Base-by-base conservation (phyloP, 2,329 filamentous ascomycete species). In the Aspergillus carbonarius region DNA sequence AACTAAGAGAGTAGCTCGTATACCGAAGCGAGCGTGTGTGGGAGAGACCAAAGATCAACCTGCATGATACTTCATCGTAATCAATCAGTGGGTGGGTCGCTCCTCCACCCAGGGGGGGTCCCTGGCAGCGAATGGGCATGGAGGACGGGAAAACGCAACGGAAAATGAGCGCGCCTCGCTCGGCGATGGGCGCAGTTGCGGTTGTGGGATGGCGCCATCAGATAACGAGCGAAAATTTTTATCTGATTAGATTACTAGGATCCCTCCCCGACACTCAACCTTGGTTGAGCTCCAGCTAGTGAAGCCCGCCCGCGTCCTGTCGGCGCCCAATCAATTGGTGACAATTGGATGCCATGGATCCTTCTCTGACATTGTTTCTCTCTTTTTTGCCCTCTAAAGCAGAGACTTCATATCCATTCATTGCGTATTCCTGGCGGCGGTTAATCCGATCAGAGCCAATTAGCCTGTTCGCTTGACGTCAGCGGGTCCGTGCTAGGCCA, bases 241-340 rank as follows among this genome's bases (percentile, higher is more conserved):
- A 66, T 66, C 64, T 63, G 63, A 66, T 65, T 58, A 64, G 64
- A 66, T 66, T 63, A 66, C 62, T 63, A 39, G 60, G 34, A 56
- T 42, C 46, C 32, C 15, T 46, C 27, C 44, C 35, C 23, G 30
- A 27, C 37, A 23, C 37, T 57, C 18, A 18, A 50, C 27, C 47
- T 51, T 42, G 47, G 44, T 50, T 51, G 34, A 20, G 44, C 6
- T 20, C 17, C 23, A 39, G 25, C 13, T 18, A 17, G 15, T 5
- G 23, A 34, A 30, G 39, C 23, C 50, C 39, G 17, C 17, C 34
- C 49, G 17, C 35, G 5, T 42, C 23, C 25, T 35, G 7, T 40
- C 5, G 8, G 25, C 5, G 27, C 18, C 3, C n/a, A 35, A 12
- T 50, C 25, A 30, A 42, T 42, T 53, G 34, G 13, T 37, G 48